Percentiles rank a stretch among this genome's conserved stretches.
Conservation (phyloP, 768 basidiomycete genomes). For the Tylopilus sp. region DNA sequence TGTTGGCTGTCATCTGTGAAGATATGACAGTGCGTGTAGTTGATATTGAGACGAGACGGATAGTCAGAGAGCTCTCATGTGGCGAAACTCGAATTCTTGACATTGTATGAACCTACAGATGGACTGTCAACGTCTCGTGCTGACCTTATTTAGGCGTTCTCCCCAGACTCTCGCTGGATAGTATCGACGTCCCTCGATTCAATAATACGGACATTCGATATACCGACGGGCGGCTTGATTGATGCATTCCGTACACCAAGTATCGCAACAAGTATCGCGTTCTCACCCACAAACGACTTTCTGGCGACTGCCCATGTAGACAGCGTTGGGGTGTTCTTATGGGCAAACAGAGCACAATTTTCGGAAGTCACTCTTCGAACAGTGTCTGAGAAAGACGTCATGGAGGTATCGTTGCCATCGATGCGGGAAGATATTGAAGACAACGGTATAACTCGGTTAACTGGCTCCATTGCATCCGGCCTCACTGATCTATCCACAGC, state of each 20-base stretch:
- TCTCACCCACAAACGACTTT: conserved; percentile 96
- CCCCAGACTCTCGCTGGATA: conserved; percentile 93
- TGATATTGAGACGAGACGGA: conserved; percentile 84
- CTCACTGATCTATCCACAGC: conserved; percentile 37
- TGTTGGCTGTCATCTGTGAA: conserved; percentile 82
- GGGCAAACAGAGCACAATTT: conserved; percentile 97
- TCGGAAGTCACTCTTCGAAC: conserved; percentile 77
- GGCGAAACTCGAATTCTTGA: conserved; percentile 86
- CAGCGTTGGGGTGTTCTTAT: conserved; percentile 92
- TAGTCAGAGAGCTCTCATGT: conserved; percentile 80
- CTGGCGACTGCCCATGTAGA: conserved; percentile 93
- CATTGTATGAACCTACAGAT: conserved; percentile 50
- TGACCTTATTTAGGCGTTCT: conserved; percentile 67
- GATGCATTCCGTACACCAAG: conserved; percentile 88
- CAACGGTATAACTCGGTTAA: conserved; percentile 50
- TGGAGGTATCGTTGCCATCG: conserved; percentile 70
- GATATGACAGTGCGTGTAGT: conserved; percentile 82
- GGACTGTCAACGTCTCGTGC: not conserved
- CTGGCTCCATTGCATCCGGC: not conserved
- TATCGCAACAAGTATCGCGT: conserved; percentile 84
- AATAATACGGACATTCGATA: conserved; percentile 90
- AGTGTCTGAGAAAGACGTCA: conserved; percentile 72
- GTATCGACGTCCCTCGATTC: conserved; percentile 87
- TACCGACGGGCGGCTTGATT: conserved; percentile 89
- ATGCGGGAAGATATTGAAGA: conserved; percentile 83